Evolutionary conservation across 163 green algal species (phyloP).

Genomic region (Smithsoniella earleae): DNA sequence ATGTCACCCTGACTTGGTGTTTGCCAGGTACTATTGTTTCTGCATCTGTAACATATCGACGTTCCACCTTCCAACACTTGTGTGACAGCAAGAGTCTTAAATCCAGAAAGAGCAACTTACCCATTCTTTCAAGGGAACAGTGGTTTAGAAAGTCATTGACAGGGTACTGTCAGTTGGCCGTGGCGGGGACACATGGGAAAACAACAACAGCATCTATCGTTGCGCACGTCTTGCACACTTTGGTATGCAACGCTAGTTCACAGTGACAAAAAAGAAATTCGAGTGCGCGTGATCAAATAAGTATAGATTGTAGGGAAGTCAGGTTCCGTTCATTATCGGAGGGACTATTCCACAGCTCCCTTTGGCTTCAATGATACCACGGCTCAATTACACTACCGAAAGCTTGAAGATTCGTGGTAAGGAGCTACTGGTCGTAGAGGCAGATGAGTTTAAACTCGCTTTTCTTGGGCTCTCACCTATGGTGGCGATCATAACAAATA

Average conservation of each 20-base stretch:
- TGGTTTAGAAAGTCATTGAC: neutral
- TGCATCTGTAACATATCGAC: no score
- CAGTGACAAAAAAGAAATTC: neutral
- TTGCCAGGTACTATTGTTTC: conserved; percentile 2
- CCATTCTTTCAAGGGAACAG: neutral
- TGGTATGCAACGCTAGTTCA: no score
- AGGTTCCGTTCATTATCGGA: conserved; percentile 3
- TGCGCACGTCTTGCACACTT: neutral
- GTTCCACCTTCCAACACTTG: no score
- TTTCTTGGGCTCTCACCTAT: conserved; percentile 1
- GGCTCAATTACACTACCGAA: neutral
- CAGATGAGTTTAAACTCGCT: neutral
- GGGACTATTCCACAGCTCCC: conserved; percentile 2
- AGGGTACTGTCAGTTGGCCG: neutral
- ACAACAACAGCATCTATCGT: conserved; percentile 1
- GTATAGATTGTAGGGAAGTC: neutral
- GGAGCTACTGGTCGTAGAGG: conserved; percentile 15
- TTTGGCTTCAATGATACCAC: neutral
- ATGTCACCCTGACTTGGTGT: neutral
- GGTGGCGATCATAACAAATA: neutral
- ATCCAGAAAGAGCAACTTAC: no score
- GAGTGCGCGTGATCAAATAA: neutral
- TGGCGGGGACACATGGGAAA: conserved; percentile 16
- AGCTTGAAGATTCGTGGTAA: no score
- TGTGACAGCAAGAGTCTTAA: no score